Base-by-base conservation (phyloP, 2,329 filamentous ascomycete species). In the Fusarium verticillioides region DNA sequence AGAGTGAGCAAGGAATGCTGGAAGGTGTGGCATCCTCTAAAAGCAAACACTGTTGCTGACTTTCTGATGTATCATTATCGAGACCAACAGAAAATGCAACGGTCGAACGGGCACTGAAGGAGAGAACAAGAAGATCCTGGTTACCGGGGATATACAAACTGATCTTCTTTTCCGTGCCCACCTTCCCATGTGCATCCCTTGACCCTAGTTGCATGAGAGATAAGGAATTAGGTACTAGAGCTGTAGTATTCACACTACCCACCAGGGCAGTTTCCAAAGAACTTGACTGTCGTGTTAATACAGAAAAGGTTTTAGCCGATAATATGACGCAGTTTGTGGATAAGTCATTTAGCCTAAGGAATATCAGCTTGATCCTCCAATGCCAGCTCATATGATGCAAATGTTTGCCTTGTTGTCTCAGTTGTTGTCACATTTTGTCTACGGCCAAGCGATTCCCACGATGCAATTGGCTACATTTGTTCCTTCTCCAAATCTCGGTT, bases 401-500 rank as follows among this genome's bases (percentile, higher is more conserved):
- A 54, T 54, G 34, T n/a, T 54, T 54, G 50, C 26, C 50, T 54
- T 42, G 50, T n/a, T 54, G 50, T 42, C 34, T 28, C 19, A 19
- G 23, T 40, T 28, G 19, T 54, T 54, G 36, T 30, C 50, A 18
- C 23, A 18, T 40, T 28, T 15, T 9, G 34, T 54, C 32, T 28
- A 19, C 26, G 9, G 15, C 36, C 26, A 40, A 21, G 15, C 50
- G n/a, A 11, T 40, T n/a, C 19, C 34, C 34, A 30, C 12, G 50
- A 32, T 26, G 30, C 23, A 13, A 37, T 39, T 56, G 50, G 50
- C 19, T 30, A 15, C 28, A 36, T 40, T 37, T 23, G 50, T 44
- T 52, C 53, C 53, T 15, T 40, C 34, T 10, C n/a, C 19, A n/a
- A n/a, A 40, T 13, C 39, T 74, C 53, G 57, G 56, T 44, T 74